Evolutionary conservation across 148 eudicot species (phyloP).

Genomic region (Bassia scoparia): DNA sequence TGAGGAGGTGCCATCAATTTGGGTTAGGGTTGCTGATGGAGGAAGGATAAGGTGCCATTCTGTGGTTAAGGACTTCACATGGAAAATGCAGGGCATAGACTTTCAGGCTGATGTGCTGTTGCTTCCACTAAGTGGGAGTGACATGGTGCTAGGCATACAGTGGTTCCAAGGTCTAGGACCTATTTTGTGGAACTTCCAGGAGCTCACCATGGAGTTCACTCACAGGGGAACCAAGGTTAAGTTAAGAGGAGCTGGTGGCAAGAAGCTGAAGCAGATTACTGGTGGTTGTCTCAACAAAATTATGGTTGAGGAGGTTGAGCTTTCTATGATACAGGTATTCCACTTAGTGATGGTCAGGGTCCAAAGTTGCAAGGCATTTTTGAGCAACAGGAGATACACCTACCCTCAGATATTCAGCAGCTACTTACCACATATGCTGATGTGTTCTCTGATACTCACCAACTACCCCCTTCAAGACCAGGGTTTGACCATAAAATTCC

Average conservation of each 20-base stretch:
- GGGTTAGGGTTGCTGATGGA: slow-evolving; percentile 9
- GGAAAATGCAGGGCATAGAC: slow-evolving; percentile 4
- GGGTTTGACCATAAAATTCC: too few relatives aligned
- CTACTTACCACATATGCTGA: too few relatives aligned
- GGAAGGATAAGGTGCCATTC: background rate
- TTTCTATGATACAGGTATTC: too few relatives aligned
- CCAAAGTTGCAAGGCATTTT: too few relatives aligned
- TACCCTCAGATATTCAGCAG: too few relatives aligned
- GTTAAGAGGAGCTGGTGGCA: background rate
- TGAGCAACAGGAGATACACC: too few relatives aligned
- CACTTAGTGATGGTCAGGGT: too few relatives aligned
- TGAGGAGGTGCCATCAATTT: background rate
- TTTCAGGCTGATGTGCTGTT: background rate
- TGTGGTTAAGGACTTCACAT: background rate
- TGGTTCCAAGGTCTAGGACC: background rate
- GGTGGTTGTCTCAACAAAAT: too few relatives aligned
- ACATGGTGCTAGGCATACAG: slow-evolving; percentile 4
- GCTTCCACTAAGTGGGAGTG: slow-evolving; percentile 10
- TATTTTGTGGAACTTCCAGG: background rate
- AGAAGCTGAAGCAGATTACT: too few relatives aligned
- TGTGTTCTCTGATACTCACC: too few relatives aligned
- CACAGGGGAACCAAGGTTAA: background rate
- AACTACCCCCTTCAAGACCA: too few relatives aligned
- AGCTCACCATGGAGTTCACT: slow-evolving; percentile 8
- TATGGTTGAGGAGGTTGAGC: too few relatives aligned